Base-by-base conservation (phyloP, 108 stramenopile genomes). In the Skeletonema grethae region DNA sequence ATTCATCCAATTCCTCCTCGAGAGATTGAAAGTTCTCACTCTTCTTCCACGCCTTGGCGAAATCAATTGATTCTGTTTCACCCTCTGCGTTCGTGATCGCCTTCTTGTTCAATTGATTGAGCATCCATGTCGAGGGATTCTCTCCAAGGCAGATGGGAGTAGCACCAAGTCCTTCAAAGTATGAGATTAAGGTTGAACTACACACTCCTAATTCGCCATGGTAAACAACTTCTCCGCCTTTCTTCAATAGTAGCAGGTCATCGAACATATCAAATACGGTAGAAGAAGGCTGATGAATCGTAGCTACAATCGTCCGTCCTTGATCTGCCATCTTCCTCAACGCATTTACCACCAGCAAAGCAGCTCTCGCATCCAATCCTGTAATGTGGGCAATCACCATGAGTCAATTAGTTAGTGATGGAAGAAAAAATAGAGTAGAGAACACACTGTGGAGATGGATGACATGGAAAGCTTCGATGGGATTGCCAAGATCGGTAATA, bases 71-170 rank as follows among this genome's bases (percentile, higher is more conserved):
- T 36, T 63, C 66, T 55, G 69, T 31, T 61, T 77, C 60, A 29
- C 80, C 72, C 34, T 59, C 70, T 4, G 72, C 62, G 15, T 74
- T 56, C 12, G 46, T 46, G 15, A 32, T 35, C 7, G 61, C 39
- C 10, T 63, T 57, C 61, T 80, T 69, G 43, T 61, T 20, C 15
- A 88, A 45, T 13, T 64, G 87, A 62, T 87, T 88, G 10, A 95
- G 90, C 91, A 95, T 92, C 89, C 90, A 95, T 5, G 86, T 86
- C 8, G 92, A 90, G 5, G 94, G 94, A 39, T 95, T 94, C 39
- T 82, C 86, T 25, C 85, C 80, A 45, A 53, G 41, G 13, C 45
- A 56, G 63, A 88, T 77, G 28, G 73, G 74, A 20, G 46, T 35
- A 9, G 67, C 58, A 25, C 66, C 69, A 57, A 67, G 39, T 57